phyloP scores from a whole-genome alignment of 2,329 filamentous ascomycete genomes.

The Botryotinia convoluta region DNA sequence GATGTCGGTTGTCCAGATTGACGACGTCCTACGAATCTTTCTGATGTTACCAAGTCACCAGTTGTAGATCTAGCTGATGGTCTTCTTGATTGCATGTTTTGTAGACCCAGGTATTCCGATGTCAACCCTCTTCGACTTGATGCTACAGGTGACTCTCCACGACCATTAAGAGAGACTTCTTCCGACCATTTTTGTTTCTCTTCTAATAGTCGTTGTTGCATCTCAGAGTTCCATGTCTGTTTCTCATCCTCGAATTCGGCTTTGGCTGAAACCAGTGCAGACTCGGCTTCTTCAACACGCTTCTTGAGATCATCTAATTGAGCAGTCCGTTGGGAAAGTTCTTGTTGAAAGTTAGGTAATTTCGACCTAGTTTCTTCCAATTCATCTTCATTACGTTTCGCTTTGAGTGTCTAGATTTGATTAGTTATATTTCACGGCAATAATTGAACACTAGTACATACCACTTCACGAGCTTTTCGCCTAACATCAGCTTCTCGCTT shows the following conservation, averaged over 20 bases:
- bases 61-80: constrained; percentile 35
- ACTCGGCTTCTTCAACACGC: constrained; percentile 64
- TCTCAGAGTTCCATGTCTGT: constrained; percentile 54
- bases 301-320: constrained; percentile 61
- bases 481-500: constrained; percentile 83
- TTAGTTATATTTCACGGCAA: constrained; percentile 28
- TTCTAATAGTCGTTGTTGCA: constrained; percentile 60
- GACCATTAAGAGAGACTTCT: constrained; percentile 39
- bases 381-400: constrained; percentile 69
- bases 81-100: constrained; percentile 39
- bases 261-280: constrained; percentile 58
- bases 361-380: constrained; percentile 67
- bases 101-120: constrained; percentile 39
- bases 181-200: constrained; percentile 59
- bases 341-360: constrained; percentile 62
- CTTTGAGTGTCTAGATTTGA: constrained; percentile 58
- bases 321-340: constrained; percentile 58
- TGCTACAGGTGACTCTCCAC: constrained; percentile 35
- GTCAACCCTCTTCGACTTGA: constrained; percentile 37
- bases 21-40: constrained; percentile 30
- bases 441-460: constrained; percentile 46
- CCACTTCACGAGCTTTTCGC: constrained; percentile 83
- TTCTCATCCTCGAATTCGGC: constrained; percentile 58
- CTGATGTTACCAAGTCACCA: constrained; percentile 30
- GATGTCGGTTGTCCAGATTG: constrained; percentile 31